These are phyloP conservation scores for Wickerhamiella occidentalis DNA, from an alignment of 805 yeast species.

Conservation along the genomic window DNA sequence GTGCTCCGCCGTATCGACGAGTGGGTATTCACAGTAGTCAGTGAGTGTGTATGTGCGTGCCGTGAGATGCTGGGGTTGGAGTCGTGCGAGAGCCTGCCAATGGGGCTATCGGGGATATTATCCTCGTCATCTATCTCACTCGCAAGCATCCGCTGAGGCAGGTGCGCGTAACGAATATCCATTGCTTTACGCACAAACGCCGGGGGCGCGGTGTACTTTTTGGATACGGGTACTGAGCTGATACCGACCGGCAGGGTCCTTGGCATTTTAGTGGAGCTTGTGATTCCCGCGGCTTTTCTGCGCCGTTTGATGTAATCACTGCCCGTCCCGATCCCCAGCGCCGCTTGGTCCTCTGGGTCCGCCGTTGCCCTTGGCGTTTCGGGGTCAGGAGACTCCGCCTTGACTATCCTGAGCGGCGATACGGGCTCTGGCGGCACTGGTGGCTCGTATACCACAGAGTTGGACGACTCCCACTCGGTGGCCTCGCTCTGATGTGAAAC, in stretches of 20 bases:
- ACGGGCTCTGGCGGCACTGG: not conserved
- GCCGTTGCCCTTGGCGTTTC: not conserved
- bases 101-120: conserved; percentile 8
- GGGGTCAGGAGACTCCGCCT: not conserved
- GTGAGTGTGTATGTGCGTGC: conserved; percentile 4
- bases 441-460: not conserved
- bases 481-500: not conserved
- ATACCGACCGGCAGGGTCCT: conserved; percentile 21
- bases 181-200: conserved; percentile 27
- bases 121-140: conserved; percentile 64
- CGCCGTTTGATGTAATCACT: conserved; percentile 26
- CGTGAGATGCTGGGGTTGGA: not conserved
- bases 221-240: conserved; percentile 9
- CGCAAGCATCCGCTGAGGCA: conserved; percentile 53
- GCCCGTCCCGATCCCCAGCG: conserved; percentile 25
- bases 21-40: conserved; percentile 6
- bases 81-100: not conserved
- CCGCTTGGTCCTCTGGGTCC: conserved; percentile 4
- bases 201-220: conserved; percentile 21
- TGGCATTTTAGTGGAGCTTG: conserved; percentile 22
- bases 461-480: conserved; percentile 5
- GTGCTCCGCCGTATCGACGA: conserved; percentile 13
- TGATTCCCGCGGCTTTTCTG: conserved; percentile 23
- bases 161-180: conserved; percentile 30
- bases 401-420: not conserved